phyloP scores from a whole-genome alignment of 2,329 filamentous ascomycete species.

The Penicillium rolfsii region DNA sequence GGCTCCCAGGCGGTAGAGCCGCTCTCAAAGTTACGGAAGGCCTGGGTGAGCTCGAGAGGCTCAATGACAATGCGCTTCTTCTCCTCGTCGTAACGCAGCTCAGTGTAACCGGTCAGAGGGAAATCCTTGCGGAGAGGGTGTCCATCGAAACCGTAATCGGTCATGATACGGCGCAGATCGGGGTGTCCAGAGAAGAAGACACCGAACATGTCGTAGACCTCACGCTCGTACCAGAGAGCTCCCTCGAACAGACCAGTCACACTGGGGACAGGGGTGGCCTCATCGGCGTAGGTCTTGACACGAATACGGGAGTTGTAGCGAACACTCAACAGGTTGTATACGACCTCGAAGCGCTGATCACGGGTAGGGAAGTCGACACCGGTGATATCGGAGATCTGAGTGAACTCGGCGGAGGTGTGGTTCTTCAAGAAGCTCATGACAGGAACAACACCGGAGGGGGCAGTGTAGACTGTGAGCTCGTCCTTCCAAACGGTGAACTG shows the following conservation, averaged over 20 bases:
- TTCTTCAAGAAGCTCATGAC: constrained; percentile 95
- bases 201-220: constrained; percentile 96
- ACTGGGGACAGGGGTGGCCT: constrained; percentile 89
- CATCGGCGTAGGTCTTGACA: constrained; percentile 98
- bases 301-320: constrained; percentile 95
- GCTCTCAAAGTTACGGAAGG: constrained; percentile 97
- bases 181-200: constrained; percentile 97
- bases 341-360: constrained; percentile 94
- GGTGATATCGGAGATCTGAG: constrained; percentile 88
- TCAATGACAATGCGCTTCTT: constrained; percentile 99
- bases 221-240: constrained; percentile 98
- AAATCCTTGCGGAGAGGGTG: constrained; percentile 98
- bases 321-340: constrained; percentile 95
- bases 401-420: constrained; percentile 97
- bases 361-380: constrained; percentile 94
- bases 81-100: constrained; percentile 97
- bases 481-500: constrained; percentile 99
- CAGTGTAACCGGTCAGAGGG: constrained; percentile 95
- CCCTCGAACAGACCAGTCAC: constrained; percentile 86
- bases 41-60: constrained; percentile 95
- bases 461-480: constrained; percentile 91
- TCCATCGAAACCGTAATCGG: constrained; percentile 97
- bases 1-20: constrained; percentile 74
- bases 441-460: constrained; percentile 83
- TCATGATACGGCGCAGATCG: constrained; percentile 97